Percentiles rank a stretch among this genome's conserved stretches.
phyloP scores from a whole-genome alignment of 768 basidiomycete species.

The Leucocoprinus leucothites region DNA sequence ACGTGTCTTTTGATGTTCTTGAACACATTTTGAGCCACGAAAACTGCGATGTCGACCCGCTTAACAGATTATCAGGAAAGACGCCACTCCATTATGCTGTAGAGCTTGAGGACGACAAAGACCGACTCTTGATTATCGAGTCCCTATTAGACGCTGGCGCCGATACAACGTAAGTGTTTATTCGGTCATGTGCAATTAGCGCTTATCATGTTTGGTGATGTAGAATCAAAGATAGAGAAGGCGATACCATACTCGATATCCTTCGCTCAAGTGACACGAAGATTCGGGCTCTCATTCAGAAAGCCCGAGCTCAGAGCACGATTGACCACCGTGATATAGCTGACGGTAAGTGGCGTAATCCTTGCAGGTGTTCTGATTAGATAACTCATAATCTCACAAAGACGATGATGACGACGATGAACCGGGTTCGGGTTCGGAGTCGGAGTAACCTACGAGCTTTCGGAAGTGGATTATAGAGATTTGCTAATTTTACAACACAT shows the following conservation, averaged over 20 bases:
- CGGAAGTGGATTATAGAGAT: neutral
- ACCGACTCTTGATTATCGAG: conserved; percentile 52
- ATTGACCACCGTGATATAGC: conserved; percentile 64
- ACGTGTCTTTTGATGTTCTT: conserved; percentile 60
- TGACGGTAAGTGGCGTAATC: conserved; percentile 38
- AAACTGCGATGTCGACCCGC: conserved; percentile 77
- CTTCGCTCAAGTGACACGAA: conserved; percentile 52
- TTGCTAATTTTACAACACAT: neutral
- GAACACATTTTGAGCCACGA: conserved; percentile 74
- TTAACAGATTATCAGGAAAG: conserved; percentile 63
- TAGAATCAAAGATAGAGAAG: conserved; percentile 74
- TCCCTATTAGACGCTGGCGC: conserved; percentile 79
- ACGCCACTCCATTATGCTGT: conserved; percentile 82
- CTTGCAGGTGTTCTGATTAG: too few relatives aligned
- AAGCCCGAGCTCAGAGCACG: conserved; percentile 47
- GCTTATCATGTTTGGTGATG: neutral
- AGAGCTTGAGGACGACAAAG: conserved; percentile 48
- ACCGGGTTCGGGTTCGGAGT: conserved; percentile 19
- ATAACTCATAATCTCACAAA: conserved; percentile 14
- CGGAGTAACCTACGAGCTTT: neutral
- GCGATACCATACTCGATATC: conserved; percentile 52
- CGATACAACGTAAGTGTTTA: conserved; percentile 52
- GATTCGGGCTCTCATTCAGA: conserved; percentile 47
- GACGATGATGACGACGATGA: conserved; percentile 25
- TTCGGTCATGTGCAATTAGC: neutral